Evolutionary conservation across 768 basidiomycete species (phyloP).

Genomic region (Trametes meyenii): DNA sequence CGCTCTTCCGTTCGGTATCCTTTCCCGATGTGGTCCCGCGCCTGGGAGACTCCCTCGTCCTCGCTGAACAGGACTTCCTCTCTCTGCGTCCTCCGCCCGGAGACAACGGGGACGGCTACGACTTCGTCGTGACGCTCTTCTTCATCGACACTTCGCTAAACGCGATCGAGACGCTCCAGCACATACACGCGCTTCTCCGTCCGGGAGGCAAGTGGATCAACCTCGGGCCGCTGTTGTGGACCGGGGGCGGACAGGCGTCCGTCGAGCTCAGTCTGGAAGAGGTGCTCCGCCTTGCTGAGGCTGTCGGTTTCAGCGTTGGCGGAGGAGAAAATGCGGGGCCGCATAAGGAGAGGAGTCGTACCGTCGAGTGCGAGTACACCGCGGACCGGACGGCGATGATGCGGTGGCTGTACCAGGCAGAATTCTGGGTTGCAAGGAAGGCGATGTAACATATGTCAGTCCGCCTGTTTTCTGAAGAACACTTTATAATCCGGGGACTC

Average conservation of each 20-base stretch:
- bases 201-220: conserved; percentile 75
- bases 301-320: conserved; percentile 53
- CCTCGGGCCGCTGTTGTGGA: conserved; percentile 69
- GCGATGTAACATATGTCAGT: background rate
- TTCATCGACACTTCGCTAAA: conserved; percentile 47
- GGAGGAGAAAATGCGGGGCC: conserved; percentile 27
- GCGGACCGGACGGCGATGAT: conserved; percentile 66
- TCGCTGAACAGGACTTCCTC: conserved; percentile 64
- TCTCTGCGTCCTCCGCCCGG: conserved; percentile 8
- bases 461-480: too few species aligned
- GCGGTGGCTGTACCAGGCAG: conserved; percentile 67
- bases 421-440: conserved; percentile 66
- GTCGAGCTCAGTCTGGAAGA: conserved; percentile 69
- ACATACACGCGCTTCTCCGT: conserved; percentile 57
- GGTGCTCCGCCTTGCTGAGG: conserved; percentile 51
- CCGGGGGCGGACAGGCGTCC: conserved; percentile 53
- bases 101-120: conserved; percentile 42
- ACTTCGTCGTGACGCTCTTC: conserved; percentile 54
- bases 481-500: background rate
- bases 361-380: conserved; percentile 69
- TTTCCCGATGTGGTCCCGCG: conserved; percentile 68
- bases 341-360: conserved; percentile 33
- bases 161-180: conserved; percentile 45
- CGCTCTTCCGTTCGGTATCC: conserved; percentile 52
- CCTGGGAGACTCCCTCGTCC: conserved; percentile 43